A percentile compares a stretch with the other conserved stretches of the same genome.
Evolutionary conservation across 768 basidiomycete species (phyloP).

Genomic region (Cystobasidiopsis lactophilus): DNA sequence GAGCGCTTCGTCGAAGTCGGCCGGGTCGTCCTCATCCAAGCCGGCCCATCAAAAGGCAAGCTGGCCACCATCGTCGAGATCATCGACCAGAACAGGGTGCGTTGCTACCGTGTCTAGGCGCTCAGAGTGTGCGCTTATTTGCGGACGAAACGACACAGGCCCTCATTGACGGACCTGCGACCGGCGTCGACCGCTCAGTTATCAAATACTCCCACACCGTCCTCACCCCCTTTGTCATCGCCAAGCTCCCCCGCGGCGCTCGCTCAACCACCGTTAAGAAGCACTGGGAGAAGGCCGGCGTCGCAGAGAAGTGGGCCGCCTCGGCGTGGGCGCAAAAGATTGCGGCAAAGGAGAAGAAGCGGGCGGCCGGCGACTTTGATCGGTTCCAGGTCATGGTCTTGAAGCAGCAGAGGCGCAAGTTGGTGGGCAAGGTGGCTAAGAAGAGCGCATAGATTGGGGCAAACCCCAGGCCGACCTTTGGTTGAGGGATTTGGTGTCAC

Average conservation of each 20-base stretch:
- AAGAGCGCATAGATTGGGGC: too few relatives aligned
- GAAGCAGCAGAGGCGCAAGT: slow-evolving; percentile 69
- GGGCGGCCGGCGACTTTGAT: slow-evolving; percentile 67
- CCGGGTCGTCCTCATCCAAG: slow-evolving; percentile 84
- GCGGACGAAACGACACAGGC: slow-evolving; percentile 34
- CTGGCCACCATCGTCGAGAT: slow-evolving; percentile 92
- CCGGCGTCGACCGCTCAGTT: slow-evolving; percentile 73
- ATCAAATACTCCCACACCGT: slow-evolving; percentile 79
- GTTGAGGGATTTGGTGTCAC: too few relatives aligned
- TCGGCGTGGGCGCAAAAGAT: slow-evolving; percentile 76
- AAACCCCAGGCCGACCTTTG: too few relatives aligned
- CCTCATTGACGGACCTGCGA: slow-evolving; percentile 80
- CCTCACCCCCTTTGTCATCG: slow-evolving; percentile 65
- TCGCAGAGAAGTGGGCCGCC: slow-evolving; percentile 69
- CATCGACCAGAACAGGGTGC: slow-evolving; percentile 94
- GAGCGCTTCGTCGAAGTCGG: slow-evolving; percentile 94
- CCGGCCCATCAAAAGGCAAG: slow-evolving; percentile 62
- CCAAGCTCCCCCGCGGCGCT: slow-evolving; percentile 66
- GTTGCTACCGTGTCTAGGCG: slow-evolving; percentile 21
- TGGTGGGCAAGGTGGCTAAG: slow-evolving; percentile 25
- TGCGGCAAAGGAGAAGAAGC: slow-evolving; percentile 46
- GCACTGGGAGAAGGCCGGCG: slow-evolving; percentile 62
- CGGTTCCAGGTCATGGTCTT: slow-evolving; percentile 67
- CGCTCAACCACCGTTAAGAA: slow-evolving; percentile 63
- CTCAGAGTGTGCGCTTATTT: too few relatives aligned